Base-by-base conservation (phyloP, 1,284 basidiomycete genomes). In the Cryptococcus wingfieldii region DNA sequence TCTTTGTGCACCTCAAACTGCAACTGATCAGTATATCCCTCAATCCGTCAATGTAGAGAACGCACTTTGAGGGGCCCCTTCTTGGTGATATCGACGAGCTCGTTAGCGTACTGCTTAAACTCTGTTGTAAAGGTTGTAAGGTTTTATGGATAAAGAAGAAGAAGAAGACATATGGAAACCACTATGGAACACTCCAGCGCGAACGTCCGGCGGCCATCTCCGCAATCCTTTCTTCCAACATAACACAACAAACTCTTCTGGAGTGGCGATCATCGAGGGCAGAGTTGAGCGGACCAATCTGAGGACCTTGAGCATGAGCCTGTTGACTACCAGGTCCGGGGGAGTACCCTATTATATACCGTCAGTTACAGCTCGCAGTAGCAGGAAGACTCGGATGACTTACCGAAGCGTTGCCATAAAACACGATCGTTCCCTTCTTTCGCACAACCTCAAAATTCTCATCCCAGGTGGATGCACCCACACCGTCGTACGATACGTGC, bases 401-500 rank as follows among this genome's bases (percentile, higher is more conserved):
- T 49, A 80, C 94, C 12, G 89, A 93, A 0, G 94, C 90, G 71
- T 96, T 97, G 0, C 95, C 95, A 52, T 93, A 85, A 9, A 86
- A 86, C n/a, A 94, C 87, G 39, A 98, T 75, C 4, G 79, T 80
- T 6, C 66, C 90, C 69, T 90, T 91, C 42, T 88, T 81, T 62
- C 84, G 82, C 56, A 90, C 81, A 69, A 93, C 80, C 68, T 86
- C 82, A 75, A 95, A 91, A 78, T 94, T 83, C 63, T 83, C 82
- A 61, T 91, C 86, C 75, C 90, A 94, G 81, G 90, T 94, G 72
- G 90, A 88, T 77, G 88, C 92, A 9, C 95, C 95, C 25, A 98
- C 91, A 44, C 94, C 93, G 73, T 98, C 94, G 69, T 88, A 96
- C 38, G 94, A 70, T 28, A 59, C 93, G 65, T 93, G 82, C 8